Evolutionary conservation across 208 protist species (phyloP), one percentile per base, ranked within the genome.

Genomic region (Novymonas esmeraldas): DNA sequence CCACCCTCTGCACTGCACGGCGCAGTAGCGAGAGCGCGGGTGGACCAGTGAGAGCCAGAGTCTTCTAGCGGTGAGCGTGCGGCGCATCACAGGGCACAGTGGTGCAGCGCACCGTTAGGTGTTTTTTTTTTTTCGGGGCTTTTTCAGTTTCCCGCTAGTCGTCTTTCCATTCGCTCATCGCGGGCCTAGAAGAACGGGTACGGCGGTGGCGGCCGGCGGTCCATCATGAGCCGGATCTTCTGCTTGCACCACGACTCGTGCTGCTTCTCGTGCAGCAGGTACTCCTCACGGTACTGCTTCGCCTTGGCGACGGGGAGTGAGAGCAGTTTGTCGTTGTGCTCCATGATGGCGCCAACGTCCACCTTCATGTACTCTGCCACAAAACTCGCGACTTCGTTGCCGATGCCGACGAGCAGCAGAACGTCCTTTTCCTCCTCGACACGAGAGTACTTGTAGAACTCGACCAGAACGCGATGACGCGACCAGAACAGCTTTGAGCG

Each of bases 191-290:
- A 92, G 63, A 93, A 96, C 0, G 88, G 88, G 58, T 90, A 94
- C 20, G 91, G 91, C 24, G 92, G 92, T 9, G 87, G 79, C 18
- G 92, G 92, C 7, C 92, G 72, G 6, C 87, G 84, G 49, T 85
- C 75, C 46, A 97, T 81, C 48, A 97, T 92, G 24, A 46, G 73
- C 63, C 82, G 79, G 22, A 97, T 91, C 51, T 83, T 80, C 63
- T 97, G 92, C 85, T 95, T 94, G 56, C 92, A 95, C 87, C 89
- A 95, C 34, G 84, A 89, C 20, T 95, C 87, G 64, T 97, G 92
- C 70, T 97, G 83, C 68, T 89, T 92, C 57, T 97, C 92, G 10
- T 78, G 70, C 22, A 92, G 66, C 10, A 95, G 56, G 62, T 89
- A 97, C 26, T 92, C 87, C 46, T 76, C 73, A 33, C 89, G 81